phyloP scores from a whole-genome alignment of 164 flowering plant species.

The Aristolochia contorta region DNA sequence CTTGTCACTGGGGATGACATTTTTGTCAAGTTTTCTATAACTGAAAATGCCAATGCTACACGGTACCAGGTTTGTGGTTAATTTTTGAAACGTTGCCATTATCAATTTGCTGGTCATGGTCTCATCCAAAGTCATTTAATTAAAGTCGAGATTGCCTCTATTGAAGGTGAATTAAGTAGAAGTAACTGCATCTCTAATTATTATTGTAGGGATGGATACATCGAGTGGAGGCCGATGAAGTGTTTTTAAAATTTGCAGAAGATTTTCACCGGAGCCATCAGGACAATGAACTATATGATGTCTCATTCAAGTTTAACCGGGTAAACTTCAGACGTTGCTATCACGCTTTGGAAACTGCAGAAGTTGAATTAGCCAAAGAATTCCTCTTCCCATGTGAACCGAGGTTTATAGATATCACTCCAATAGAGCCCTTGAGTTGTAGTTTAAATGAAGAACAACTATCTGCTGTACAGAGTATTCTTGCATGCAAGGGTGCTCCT shows the following conservation, averaged over 20 bases:
- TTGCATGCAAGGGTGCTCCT: conserved; percentile 69
- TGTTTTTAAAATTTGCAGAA: conserved; percentile 39
- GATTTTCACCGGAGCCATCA: conserved; percentile 42
- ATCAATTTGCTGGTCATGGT: not conserved
- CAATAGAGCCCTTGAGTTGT: conserved; percentile 37
- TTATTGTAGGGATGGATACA: conserved; percentile 58
- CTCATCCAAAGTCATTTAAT: too few species aligned
- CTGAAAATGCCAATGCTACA: conserved; percentile 11
- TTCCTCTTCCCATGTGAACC: conserved; percentile 58
- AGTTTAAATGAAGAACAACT: conserved; percentile 75
- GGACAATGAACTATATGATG: conserved; percentile 33
- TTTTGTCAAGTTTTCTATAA: conserved; percentile 37
- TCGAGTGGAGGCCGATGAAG: conserved; percentile 89
- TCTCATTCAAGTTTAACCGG: conserved; percentile 56
- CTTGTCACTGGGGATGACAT: conserved; percentile 69
- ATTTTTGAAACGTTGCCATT: not conserved
- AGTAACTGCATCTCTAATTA: not conserved
- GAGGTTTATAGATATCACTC: conserved; percentile 30
- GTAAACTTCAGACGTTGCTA: conserved; percentile 59
- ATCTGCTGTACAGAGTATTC: conserved; percentile 59
- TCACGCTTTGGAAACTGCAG: conserved; percentile 50
- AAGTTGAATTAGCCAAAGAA: conserved; percentile 21
- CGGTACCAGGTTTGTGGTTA: conserved; percentile 44
- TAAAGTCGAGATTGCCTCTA: too few species aligned
- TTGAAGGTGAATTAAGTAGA: not conserved